Base-by-base conservation (phyloP, 495 filamentous ascomycete species). In the Neurospora africana region DNA sequence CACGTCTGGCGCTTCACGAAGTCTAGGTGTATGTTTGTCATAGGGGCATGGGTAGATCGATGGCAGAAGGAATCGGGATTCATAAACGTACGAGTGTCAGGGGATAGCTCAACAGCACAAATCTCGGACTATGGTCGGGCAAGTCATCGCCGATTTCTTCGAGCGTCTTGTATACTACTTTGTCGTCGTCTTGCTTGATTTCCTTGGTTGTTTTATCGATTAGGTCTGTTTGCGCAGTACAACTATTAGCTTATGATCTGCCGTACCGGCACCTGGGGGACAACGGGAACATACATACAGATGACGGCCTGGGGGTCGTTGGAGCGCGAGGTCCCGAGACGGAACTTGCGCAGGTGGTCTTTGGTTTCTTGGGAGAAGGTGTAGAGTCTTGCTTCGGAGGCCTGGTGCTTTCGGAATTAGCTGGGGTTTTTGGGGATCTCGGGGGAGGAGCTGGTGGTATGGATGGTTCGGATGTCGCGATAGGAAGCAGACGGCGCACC, bases 311-410 rank as follows among this genome's bases (percentile, higher is more conserved):
- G 94, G 1, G 94, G 90, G 47, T 91, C 88, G 76, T 90, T 93
- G n/a, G 92, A 88, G 74, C 95, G 86, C 33, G 94, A 97, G 8
- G 95, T 98, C 13, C 90, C 87, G 11, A 99, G 85, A 43, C 95
- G 92, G 83, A 99, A 98, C 80, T 97, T 97, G 78, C 91, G 90
- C 71, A 99, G 87, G 78, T 91, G 88, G 75, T 92, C 90, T 81
- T 89, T 92, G 35, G 93, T 97, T 81, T 94, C 92, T 61, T 89
- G 86, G 39, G 93, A 94, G 88, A 98, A 97, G 35, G 94, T 91
- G 83, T 98, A 99, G 75, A 99, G 87, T 72, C 95, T 87, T 69
- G 92, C 87, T 84, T 98, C 95, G 75, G 93, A 95, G 76, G 92
- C 83, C 89, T 88, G 75, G 4, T 5, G 4, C 36, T 27, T 0